These are phyloP conservation scores for Pichia nanzhaoensis DNA, from an alignment of 805 yeast genomes.

Conservation along the genomic window DNA sequence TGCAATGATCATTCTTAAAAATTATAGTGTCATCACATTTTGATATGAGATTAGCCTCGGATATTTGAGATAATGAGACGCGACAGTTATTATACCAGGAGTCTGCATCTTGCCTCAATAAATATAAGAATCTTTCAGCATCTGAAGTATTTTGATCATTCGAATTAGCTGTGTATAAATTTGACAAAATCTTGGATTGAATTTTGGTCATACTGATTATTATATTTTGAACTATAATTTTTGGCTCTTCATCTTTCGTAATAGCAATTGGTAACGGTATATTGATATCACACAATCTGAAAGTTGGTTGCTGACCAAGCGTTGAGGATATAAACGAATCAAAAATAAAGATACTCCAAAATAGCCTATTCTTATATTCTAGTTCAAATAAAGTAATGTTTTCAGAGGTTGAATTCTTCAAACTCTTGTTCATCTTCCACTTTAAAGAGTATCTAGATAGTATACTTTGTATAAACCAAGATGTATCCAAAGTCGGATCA, in stretches of 20 bases:
- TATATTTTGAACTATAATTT: constrained; percentile 33
- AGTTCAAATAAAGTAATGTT: constrained; percentile 30
- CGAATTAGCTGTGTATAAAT: not conserved
- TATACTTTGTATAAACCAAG: constrained; percentile 39
- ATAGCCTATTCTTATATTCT: constrained; percentile 37
- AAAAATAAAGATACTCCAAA: constrained; percentile 26
- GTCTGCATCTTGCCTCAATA: constrained; percentile 33
- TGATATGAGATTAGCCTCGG: no score
- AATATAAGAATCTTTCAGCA: constrained; percentile 30
- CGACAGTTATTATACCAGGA: constrained; percentile 29
- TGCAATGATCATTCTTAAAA: not conserved
- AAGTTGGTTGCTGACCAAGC: constrained; percentile 24
- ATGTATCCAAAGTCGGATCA: constrained; percentile 1
- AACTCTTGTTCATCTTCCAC: constrained; percentile 40
- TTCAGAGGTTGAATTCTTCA: constrained; percentile 25
- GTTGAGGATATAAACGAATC: constrained; percentile 26
- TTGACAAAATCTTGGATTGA: constrained; percentile 38
- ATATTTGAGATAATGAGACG: constrained; percentile 13
- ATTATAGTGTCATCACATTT: no score
- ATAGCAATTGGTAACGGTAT: constrained; percentile 29
- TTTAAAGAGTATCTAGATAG: constrained; percentile 42
- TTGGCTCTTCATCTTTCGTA: constrained; percentile 36
- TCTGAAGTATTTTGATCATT: constrained; percentile 27
- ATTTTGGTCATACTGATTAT: constrained; percentile 36
- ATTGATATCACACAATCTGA: constrained; percentile 25